phyloP scores from a whole-genome alignment of 2,329 filamentous ascomycete genomes.

The Fusarium incarnatum region DNA sequence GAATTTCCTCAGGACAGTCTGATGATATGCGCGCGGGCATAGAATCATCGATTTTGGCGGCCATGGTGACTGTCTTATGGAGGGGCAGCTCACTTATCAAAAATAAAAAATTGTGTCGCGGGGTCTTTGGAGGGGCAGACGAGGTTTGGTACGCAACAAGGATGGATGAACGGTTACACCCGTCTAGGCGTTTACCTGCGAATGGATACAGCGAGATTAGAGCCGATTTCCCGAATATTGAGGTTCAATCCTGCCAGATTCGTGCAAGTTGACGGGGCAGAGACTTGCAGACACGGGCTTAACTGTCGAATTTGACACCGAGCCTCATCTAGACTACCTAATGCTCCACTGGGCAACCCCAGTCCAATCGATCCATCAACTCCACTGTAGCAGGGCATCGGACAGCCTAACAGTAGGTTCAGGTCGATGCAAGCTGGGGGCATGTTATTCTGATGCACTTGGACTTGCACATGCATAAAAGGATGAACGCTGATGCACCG shows the following conservation, averaged over 20 bases:
- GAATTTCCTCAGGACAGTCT: conserved; percentile 62
- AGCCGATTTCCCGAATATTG: conserved; percentile 12
- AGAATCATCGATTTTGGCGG: conserved; percentile 59
- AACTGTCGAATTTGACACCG: conserved; percentile 26
- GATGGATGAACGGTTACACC: conserved; percentile 9
- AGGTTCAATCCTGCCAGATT: conserved; percentile 1
- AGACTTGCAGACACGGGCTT: conserved; percentile 5
- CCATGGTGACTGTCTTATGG: conserved; percentile 41
- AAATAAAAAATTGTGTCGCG: conserved; percentile 24
- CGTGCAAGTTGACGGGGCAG: conserved; percentile 7
- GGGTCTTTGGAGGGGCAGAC: conserved; percentile 36
- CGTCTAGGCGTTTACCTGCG: background rate
- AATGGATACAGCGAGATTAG: background rate
- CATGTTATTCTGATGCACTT: conserved; percentile 1
- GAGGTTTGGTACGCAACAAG: conserved; percentile 21
- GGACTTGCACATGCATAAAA: background rate
- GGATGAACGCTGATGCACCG: background rate
- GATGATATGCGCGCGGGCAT: conserved; percentile 65
- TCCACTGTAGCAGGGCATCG: conserved; percentile 3
- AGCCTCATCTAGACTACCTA: conserved; percentile 3
- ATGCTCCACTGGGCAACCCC: conserved; percentile 19
- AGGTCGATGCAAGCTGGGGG: background rate
- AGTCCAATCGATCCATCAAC: conserved; percentile 5
- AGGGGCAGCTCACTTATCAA: conserved; percentile 18
- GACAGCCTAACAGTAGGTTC: background rate